phyloP scores from a whole-genome alignment of 495 filamentous ascomycete species.

The Bacidia rubella region DNA sequence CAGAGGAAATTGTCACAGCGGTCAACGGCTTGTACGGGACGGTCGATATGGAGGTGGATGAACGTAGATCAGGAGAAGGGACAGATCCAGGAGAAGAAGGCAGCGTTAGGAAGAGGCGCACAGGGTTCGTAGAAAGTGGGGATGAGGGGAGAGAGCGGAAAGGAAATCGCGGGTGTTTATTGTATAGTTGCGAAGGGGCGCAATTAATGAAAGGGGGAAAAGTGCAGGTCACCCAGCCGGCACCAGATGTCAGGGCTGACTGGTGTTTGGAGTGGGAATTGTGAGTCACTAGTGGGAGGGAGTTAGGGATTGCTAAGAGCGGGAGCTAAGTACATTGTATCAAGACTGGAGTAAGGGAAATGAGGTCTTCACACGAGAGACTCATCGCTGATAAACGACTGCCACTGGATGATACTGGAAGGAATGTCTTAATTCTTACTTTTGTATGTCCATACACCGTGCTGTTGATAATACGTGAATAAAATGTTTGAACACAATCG shows the following conservation, averaged over 20 bases:
- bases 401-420: too few species aligned
- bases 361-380: too few species aligned
- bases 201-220: constrained; percentile 68
- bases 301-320: too few species aligned
- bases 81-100: background rate
- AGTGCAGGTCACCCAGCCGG: constrained; percentile 18
- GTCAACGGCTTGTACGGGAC: background rate
- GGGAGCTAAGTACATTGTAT: too few species aligned
- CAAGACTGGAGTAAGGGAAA: too few species aligned
- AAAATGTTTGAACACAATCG: too few species aligned
- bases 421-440: too few species aligned
- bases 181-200: constrained; percentile 84
- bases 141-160: background rate
- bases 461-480: too few species aligned
- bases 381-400: too few species aligned
- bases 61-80: background rate
- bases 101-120: background rate
- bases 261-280: constrained; percentile 19
- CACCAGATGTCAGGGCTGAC: constrained; percentile 18
- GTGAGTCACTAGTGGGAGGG: background rate
- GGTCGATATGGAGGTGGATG: background rate
- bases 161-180: constrained; percentile 32
- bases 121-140: background rate
- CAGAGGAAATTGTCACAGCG: constrained; percentile 66
- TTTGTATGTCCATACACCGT: too few species aligned